Evolutionary conservation across 805 yeast species (phyloP), one percentile per base, ranked within the genome.

Genomic region (Clavispora fructus): DNA sequence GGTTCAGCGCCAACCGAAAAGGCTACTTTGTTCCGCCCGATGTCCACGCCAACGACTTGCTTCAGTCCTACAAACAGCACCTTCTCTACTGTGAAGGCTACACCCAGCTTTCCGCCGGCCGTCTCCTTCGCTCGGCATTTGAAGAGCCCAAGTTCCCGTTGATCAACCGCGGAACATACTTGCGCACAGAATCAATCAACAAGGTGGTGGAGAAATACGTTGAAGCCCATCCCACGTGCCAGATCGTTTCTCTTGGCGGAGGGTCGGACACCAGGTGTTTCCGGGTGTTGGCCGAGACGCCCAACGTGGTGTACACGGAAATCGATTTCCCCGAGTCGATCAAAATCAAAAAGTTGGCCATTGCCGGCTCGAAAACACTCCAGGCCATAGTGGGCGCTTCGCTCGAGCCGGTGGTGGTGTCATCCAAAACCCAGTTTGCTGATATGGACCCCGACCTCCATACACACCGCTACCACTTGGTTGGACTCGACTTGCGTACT

Each of bases 181-280:
- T 83, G 17, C 65, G 92, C 32, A 81, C 87, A 0, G 60, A 55
- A 14, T 62, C 79, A 14, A 77, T 85, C 26, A 80, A 83, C 56
- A 17, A 56, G 7, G 63, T 78, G 0, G 62, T 82, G 3, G 60
- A 69, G 2, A 55, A 60, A 17, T 82, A 80, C 50, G 40, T 80
- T 2, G 39, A 29, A 29, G 51, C 51, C 4, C 59, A 67, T 46
- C 47, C 25, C 4, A 39, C 44, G 17, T 63, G 78, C 40, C 84
- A 85, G 57, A 74, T 86, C 13, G 65, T 87, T 1, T 83, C 89
- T 1, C 59, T 86, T n/a, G 95, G 95, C 0, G 83, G 91, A 2
- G 95, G 95, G 6, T 83, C 87, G 13, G 95, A 87, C 56, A 84
- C 94, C 0, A 60, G 92, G 44, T 74, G 77, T 13, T 85, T 86